phyloP scores from a whole-genome alignment of 805 yeast genomes.

The Tetrapisispora arboricola region DNA sequence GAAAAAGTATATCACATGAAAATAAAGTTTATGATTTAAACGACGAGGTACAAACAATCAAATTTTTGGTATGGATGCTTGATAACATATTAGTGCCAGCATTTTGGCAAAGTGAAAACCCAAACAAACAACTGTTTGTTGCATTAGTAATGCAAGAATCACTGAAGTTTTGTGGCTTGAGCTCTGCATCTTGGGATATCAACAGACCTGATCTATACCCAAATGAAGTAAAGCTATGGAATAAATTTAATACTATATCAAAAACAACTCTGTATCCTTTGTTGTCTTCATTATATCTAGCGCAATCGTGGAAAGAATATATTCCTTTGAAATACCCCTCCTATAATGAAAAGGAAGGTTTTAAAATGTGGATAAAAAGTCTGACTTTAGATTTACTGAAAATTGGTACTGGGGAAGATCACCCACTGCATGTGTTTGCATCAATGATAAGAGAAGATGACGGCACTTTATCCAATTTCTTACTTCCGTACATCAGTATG shows the following conservation, averaged over 20 bases:
- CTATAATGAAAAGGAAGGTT: conserved; percentile 43
- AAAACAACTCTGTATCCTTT: conserved; percentile 69
- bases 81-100: conserved; percentile 67
- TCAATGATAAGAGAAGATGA: conserved; percentile 59
- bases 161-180: conserved; percentile 49
- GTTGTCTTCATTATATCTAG: conserved; percentile 56
- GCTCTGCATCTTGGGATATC: conserved; percentile 27
- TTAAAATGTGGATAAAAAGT: conserved; percentile 61
- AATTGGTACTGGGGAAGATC: conserved; percentile 24
- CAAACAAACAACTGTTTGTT: conserved; percentile 68
- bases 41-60: conserved; percentile 49
- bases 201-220: conserved; percentile 18
- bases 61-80: conserved; percentile 54
- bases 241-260: conserved; percentile 51
- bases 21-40: conserved; percentile 52
- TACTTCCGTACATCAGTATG: conserved; percentile 69
- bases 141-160: conserved; percentile 88
- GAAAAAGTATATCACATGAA: conserved; percentile 23
- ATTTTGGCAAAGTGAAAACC: conserved; percentile 85
- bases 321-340: conserved; percentile 51
- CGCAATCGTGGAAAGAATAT: conserved; percentile 42
- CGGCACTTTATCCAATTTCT: conserved; percentile 52
- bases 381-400: conserved; percentile 58
- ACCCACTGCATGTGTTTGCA: conserved; percentile 54
- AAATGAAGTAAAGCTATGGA: conserved; percentile 41